Base-by-base conservation (phyloP, 1,139 yeast genomes). In the Kodamaea sp. region DNA sequence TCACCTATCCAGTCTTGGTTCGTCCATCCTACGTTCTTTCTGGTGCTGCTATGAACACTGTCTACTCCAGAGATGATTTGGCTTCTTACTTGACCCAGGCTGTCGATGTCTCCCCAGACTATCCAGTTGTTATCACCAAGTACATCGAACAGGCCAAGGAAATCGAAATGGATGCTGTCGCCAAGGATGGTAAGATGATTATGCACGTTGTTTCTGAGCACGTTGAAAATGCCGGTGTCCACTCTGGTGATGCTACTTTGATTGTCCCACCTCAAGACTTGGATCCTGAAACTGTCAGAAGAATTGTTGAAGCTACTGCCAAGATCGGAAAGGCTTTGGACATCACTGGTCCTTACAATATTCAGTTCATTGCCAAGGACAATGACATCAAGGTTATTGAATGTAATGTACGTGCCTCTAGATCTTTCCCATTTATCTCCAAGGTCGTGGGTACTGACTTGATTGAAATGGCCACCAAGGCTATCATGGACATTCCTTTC, bases 41-140 rank as follows among this genome's bases (percentile, higher is more conserved):
- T 35, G 98, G 98, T 71, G 98, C 98, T 52, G 98, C 98, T 41
- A 92, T 92, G 98, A 89, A 88, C 67, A 89, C 96, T 23, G 96
- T 90, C 39, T 88, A 88, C 68, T 83, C 95, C 27, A 79, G 80
- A 58, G 92, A 84, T 50, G 97, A 92, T 60, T 76, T 92, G 57
- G 95, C 87, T 31, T 78, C 85, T 28, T 88, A 89, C 64, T 75
- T 92, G 61, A 78, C 86, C 45, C 96, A 90, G 61, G 98, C 98
- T 36, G 96, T 87, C 38, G 96, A 89, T 51, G 98, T 92, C 47
- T 90, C 97, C 34, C 95, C 95, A 49, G 98, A 92, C 56, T 88
- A 90, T 64, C 98, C 98, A 24, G 98, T 92, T 46, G 98, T 92
- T 38, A 85, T 92, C 55, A 89, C 98, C 64, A 92, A 92, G 69